Base-by-base conservation (phyloP, 345 rosid genomes). In the Rhodamnia rubescens region DNA sequence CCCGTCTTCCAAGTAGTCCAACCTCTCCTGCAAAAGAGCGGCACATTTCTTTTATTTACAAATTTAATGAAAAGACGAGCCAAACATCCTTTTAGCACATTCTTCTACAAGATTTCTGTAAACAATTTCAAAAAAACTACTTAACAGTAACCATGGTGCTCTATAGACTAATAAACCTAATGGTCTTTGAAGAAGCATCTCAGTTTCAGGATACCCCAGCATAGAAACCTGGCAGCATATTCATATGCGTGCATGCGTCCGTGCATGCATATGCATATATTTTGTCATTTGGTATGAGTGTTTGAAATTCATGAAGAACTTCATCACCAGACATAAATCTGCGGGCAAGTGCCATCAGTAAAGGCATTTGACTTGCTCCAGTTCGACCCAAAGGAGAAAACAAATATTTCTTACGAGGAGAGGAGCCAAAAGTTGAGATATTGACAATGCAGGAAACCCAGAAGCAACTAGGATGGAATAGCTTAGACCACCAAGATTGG, bases 1-100 rank as follows among this genome's bases (percentile, higher is more conserved):
- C 85, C 98, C 98, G 91, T 97, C 99, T 93, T 97, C 99, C 94
- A 95, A 87, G 88, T 94, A 97, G 88, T 97, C 98, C 89, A 96
- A 88, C 91, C 99, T 93, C 91, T 97, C 99, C 99, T 97, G 91
- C 83, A 91, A 87, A 84, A 36, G 16, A 32, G 57, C 85, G 50
- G 83, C 84, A 27, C 44, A 82, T 40, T 42, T n/a, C 42, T 13
- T 13, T 85, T 22, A 16, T 18, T 69, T 16, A 36, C 24, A 32
- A 69, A 69, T 69, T 29, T 32, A 69, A 32, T 69, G 78, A 22
- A 69, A 69, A 44, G 75, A 32, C 40, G 44, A 27, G 58, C 18
- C 15, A 82, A 82, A 54, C 57, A 82, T 27, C 47, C 78, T 69
- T 32, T 69, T 32, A 32, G 78, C 78, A 69, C 32, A 36, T 69